phyloP scores from a whole-genome alignment of 345 rosid genomes.

The Eucalyptus polybractea region DNA sequence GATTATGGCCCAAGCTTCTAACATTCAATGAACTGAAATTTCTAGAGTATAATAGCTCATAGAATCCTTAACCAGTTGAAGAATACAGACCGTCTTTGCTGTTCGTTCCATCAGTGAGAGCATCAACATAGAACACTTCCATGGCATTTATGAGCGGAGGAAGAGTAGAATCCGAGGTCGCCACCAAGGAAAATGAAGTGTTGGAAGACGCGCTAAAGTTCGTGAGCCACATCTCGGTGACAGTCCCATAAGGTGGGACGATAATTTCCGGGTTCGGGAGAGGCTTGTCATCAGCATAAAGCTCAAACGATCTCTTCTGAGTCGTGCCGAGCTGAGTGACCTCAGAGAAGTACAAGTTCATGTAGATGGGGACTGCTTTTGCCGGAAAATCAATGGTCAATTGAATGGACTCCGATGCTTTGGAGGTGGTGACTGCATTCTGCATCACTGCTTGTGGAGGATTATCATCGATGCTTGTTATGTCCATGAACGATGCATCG shows the following conservation, averaged over 20 bases:
- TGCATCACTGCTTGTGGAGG: constrained; percentile 19
- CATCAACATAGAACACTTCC: constrained; percentile 14
- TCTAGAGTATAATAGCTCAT: neutral
- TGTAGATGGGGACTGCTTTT: neutral
- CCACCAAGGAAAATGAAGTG: constrained; percentile 10
- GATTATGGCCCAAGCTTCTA: neutral
- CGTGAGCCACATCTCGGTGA: neutral
- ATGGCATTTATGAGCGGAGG: constrained; percentile 40
- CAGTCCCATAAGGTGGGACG: constrained; percentile 12
- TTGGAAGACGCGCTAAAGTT: constrained; percentile 11
- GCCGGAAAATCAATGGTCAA: constrained; percentile 3
- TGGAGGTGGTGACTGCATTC: constrained; percentile 15
- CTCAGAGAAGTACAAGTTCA: constrained; percentile 36
- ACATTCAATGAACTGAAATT: neutral
- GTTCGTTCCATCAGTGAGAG: constrained; percentile 13
- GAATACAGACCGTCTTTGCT: constrained; percentile 12
- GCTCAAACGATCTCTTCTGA: constrained; percentile 16
- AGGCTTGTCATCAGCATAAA: neutral
- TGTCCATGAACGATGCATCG: neutral
- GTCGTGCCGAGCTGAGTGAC: constrained; percentile 11
- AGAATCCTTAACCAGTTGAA: neutral
- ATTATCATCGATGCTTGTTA: neutral
- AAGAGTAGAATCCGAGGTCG: constrained; percentile 21
- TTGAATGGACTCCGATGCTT: neutral
- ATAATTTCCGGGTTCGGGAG: neutral